Evolutionary conservation across 23 red algal genomes (phyloP).

Genomic region (Gracilaria caudata): DNA sequence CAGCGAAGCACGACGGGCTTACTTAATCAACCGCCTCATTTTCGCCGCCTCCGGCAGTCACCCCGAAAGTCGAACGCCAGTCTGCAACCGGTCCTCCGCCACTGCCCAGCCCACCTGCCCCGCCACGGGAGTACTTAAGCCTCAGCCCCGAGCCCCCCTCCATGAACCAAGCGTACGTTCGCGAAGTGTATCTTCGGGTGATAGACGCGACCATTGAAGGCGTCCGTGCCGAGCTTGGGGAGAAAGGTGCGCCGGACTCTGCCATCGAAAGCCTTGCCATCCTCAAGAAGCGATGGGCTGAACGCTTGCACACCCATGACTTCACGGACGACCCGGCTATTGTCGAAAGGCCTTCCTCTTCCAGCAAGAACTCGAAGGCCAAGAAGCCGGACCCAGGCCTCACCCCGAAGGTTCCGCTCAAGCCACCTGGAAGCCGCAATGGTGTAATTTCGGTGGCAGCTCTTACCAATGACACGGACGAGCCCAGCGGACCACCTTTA

Average conservation of each 20-base stretch:
- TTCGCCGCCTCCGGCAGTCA: conserved; percentile 16
- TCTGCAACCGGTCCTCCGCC: conserved; percentile 35
- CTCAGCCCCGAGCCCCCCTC: conserved; percentile 29
- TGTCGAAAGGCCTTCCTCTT: conserved; percentile 56
- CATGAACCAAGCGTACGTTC: conserved; percentile 62
- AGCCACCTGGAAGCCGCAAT: conserved; percentile 35
- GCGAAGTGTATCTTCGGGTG: conserved; percentile 62
- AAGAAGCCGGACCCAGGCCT: conserved; percentile 46
- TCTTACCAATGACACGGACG: conserved; percentile 43
- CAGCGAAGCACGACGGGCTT: background rate
- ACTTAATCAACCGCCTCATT: conserved; percentile 41
- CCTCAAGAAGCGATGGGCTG: conserved; percentile 57
- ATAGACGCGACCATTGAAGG: conserved; percentile 79
- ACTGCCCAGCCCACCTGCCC: conserved; percentile 2
- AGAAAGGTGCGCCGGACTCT: conserved; percentile 45
- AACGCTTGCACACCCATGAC: conserved; percentile 64
- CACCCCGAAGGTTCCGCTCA: conserved; percentile 44
- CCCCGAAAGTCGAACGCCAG: background rate
- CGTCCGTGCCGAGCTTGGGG: conserved; percentile 62
- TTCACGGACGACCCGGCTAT: conserved; percentile 71
- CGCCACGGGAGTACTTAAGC: conserved; percentile 31
- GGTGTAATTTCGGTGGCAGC: conserved; percentile 44
- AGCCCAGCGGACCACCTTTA: background rate
- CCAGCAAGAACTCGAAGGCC: conserved; percentile 9
- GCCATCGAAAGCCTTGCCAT: conserved; percentile 46